Evolutionary conservation across 306 rosid species (phyloP).

Genomic region (Psophocarpus tetragonolobus): DNA sequence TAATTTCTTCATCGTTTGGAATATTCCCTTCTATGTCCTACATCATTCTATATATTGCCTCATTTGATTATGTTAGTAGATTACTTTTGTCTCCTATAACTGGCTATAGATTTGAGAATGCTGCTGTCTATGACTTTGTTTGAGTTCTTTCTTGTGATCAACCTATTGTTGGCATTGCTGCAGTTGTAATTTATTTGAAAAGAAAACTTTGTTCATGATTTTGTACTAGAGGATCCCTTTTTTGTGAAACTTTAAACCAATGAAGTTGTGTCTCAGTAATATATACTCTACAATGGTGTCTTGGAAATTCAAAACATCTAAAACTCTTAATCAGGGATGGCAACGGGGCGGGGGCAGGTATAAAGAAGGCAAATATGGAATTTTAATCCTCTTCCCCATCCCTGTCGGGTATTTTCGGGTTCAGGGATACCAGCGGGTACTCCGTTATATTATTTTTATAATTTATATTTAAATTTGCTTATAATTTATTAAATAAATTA

Average conservation of each 20-base stretch:
- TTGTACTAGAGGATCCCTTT: slow-evolving; percentile 7
- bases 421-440: no score
- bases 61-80: background rate
- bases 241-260: slow-evolving; percentile 22
- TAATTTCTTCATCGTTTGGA: background rate
- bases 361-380: no score
- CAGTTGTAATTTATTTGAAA: background rate
- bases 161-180: slow-evolving; percentile 21
- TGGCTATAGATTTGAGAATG: slow-evolving; percentile 15
- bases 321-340: no score
- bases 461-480: no score
- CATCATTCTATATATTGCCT: background rate
- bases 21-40: background rate
- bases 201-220: slow-evolving; percentile 12
- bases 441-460: no score
- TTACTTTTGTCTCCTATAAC: slow-evolving; percentile 12
- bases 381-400: no score
- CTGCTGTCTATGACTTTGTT: background rate
- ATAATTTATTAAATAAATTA: no score
- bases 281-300: slow-evolving; percentile 14
- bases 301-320: slow-evolving; percentile 10
- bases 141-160: background rate
- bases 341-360: no score
- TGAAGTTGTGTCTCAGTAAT: slow-evolving; percentile 3
- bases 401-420: no score